Evolutionary conservation across 495 filamentous ascomycete species (phyloP).

Genomic region (Usnea hakonensis): DNA sequence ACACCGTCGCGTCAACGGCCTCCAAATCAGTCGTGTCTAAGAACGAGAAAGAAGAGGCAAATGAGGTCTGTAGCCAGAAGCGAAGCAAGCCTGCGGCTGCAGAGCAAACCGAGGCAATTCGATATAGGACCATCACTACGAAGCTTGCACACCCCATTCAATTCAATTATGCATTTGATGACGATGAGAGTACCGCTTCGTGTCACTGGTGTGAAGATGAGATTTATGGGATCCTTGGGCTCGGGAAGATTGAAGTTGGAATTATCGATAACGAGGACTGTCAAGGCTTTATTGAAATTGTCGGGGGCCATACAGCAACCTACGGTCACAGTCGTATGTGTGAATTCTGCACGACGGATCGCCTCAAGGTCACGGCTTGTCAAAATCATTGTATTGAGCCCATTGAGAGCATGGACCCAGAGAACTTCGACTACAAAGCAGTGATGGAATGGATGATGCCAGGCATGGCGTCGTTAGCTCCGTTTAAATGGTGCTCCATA

Average conservation of each 20-base stretch:
- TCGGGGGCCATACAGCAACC: slow-evolving; percentile 27
- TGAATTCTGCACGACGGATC: slow-evolving; percentile 29
- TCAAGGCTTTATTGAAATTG: slow-evolving; percentile 28
- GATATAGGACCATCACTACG: slow-evolving; percentile 26
- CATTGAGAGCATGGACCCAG: slow-evolving; percentile 19
- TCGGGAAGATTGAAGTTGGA: slow-evolving; percentile 26
- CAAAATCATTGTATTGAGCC: slow-evolving; percentile 26
- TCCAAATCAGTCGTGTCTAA: neutral
- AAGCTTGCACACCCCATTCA: slow-evolving; percentile 34
- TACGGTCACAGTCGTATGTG: slow-evolving; percentile 35
- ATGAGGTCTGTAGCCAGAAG: neutral
- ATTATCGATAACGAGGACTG: slow-evolving; percentile 28
- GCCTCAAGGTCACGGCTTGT: slow-evolving; percentile 31
- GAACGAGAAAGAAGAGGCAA: neutral
- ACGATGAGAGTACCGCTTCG: slow-evolving; percentile 7
- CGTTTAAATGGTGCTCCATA: slow-evolving; percentile 35
- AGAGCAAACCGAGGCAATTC: neutral
- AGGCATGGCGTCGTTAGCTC: slow-evolving; percentile 11
- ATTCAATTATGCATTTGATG: slow-evolving; percentile 29
- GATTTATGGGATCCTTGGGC: slow-evolving; percentile 33
- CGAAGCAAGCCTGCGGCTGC: neutral
- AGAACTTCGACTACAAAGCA: slow-evolving; percentile 22
- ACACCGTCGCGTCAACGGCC: slow-evolving; percentile 1
- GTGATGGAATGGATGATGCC: slow-evolving; percentile 26
- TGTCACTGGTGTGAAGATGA: slow-evolving; percentile 37